Evolutionary conservation across 352 stramenopile species (phyloP).

Genomic region (Peronosclerospora sorghi): DNA sequence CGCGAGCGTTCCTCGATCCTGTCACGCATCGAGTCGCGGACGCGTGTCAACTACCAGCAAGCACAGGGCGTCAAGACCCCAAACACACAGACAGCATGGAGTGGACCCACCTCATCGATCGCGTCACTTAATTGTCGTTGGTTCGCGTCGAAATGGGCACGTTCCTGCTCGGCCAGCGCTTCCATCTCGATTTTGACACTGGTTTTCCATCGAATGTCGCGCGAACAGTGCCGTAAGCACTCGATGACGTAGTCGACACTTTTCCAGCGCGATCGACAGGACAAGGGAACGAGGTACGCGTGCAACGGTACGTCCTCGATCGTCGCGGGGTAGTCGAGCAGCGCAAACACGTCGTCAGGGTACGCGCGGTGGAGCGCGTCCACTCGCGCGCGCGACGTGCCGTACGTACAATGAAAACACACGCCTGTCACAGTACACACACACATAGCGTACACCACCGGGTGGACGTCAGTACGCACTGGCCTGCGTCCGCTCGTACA

Average conservation of each 20-base stretch:
- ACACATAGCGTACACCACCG: neutral
- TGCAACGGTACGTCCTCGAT: slow-evolving; percentile 52
- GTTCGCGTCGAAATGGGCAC: slow-evolving; percentile 27
- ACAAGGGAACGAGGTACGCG: slow-evolving; percentile 48
- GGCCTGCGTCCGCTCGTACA: too few relatives aligned
- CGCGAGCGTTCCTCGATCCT: slow-evolving; percentile 31
- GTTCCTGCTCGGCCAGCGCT: slow-evolving; percentile 54
- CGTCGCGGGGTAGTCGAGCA: slow-evolving; percentile 64
- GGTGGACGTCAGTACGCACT: neutral
- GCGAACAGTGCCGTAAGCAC: slow-evolving; percentile 55
- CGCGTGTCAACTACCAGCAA: slow-evolving; percentile 28
- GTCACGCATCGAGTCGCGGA: slow-evolving; percentile 58
- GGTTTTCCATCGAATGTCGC: slow-evolving; percentile 74
- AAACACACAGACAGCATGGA: neutral
- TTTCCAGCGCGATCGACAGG: slow-evolving; percentile 52
- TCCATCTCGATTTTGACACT: slow-evolving; percentile 62
- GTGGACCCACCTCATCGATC: slow-evolving; percentile 45
- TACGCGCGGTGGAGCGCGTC: slow-evolving; percentile 37
- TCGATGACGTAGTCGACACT: slow-evolving; percentile 79
- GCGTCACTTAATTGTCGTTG: slow-evolving; percentile 52
- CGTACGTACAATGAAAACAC: slow-evolving; percentile 67
- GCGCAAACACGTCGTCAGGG: slow-evolving; percentile 43
- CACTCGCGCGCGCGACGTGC: slow-evolving; percentile 34
- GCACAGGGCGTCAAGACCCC: neutral
- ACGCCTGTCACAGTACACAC: neutral